Percentiles rank a stretch among this genome's conserved stretches.
Conservation (phyloP, 176 grass and related monocot genomes). For the Lolium multiflorum region DNA sequence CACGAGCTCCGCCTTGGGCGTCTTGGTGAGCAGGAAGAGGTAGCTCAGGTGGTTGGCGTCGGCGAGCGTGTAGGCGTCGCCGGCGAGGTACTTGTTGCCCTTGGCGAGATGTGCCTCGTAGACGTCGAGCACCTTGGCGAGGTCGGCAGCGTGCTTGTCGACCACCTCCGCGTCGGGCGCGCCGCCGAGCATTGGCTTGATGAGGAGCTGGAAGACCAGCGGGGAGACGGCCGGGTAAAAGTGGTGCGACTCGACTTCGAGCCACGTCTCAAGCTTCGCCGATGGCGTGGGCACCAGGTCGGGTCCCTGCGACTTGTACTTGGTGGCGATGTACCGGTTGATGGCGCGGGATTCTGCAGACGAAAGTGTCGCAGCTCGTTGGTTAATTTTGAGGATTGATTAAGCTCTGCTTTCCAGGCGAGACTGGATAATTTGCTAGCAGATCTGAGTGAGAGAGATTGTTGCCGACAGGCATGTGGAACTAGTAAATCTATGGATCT, state of each 20-base stretch:
- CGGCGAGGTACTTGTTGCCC: conserved; percentile 69
- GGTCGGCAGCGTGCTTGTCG: conserved; percentile 52
- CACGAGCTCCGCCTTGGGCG: conserved; percentile 61
- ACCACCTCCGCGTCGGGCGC: conserved; percentile 46
- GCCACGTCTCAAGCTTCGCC: conserved; percentile 70
- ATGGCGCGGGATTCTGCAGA: conserved; percentile 82
- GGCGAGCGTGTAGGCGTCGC: conserved; percentile 67
- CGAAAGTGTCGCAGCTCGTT: neutral
- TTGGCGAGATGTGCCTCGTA: conserved; percentile 70
- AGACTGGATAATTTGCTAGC: too few relatives aligned
- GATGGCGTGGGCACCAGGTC: conserved; percentile 47
- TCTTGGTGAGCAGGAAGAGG: conserved; percentile 45
- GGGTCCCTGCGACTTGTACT: conserved; percentile 49
- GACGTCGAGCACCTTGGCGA: conserved; percentile 70
- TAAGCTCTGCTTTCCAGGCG: too few relatives aligned
- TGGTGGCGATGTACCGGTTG: conserved; percentile 68
- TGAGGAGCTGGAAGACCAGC: conserved; percentile 59
- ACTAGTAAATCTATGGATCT: neutral
- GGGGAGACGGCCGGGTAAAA: conserved; percentile 42
- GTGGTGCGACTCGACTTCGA: conserved; percentile 81
- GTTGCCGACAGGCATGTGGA: neutral
- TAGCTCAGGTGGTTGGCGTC: conserved; percentile 78
- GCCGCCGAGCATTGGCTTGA: conserved; percentile 62
- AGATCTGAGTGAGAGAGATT: neutral
- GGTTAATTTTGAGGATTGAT: neutral